Base-by-base conservation (phyloP, 495 filamentous ascomycete genomes). In the Penicillium ucsense region DNA sequence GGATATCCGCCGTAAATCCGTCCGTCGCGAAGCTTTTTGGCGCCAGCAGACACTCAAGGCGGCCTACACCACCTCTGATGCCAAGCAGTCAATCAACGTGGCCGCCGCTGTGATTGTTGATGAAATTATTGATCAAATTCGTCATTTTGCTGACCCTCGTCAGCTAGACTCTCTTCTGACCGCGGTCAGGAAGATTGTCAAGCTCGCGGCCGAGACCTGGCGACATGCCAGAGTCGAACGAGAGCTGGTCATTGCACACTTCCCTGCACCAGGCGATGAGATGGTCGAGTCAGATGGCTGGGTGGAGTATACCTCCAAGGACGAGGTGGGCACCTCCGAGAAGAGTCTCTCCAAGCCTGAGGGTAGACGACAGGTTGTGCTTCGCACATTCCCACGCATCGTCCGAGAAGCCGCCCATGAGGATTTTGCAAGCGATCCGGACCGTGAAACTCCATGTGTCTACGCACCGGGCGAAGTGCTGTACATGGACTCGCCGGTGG, bases 191-290 rank as follows among this genome's bases (percentile, higher is more conserved):
- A 72, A 74, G 45, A 78, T 82, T 40, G 80, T 83, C 20, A 83
- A 83, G 48, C 68, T 78, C 5, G 80, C 80, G 0, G 77, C 80
- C 0, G 80, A 83, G 47, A 82, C 80, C 3, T 83, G 80, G 80
- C 63, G 80, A 20, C 77, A 79, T 55, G 80, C 80, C 1, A 73
- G 80, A 1, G 74, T 83, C 41, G 80, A 83, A 54, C 68, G 77
- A 8, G 79, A 81, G 57, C 76, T 80, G 42, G 76, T 83, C 31
- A 62, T 72, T 4, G 80, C 80, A 1, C 67, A 61, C 0, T 75
- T 82, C 56, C 70, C 75, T 3, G 66, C 68, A 1, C 66, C 76
- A 1, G 70, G 72, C n/a, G 60, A 66, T 0, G 68, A 73, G 11
- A 47, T 27, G 7, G 53, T 61, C 30, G 59, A 59, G 1, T 67